Evolutionary conservation across 1,139 yeast species (phyloP), one percentile per base, ranked within the genome.

Genomic region (Diutina catenulata): DNA sequence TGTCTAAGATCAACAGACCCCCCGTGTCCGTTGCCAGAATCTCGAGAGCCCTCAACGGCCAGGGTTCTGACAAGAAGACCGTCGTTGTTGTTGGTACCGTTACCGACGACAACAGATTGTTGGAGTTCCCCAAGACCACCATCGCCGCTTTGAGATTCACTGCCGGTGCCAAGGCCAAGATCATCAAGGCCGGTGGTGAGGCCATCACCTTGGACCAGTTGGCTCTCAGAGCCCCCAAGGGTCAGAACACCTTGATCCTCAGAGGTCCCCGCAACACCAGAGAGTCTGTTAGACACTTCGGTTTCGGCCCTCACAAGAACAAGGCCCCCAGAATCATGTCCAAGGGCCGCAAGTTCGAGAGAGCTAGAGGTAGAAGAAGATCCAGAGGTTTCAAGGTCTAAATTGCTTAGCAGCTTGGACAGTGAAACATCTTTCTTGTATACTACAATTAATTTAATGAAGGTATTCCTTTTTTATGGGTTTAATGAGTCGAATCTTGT

Each of bases 361-460:
- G 93, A 73, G 98, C 96, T 61, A 91, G 98, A 84, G 98, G 98
- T 80, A 93, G 84, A 72, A 81, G 99, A 78, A 81, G 76, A 70
- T 88, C 97, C 54, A 86, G 94, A 80, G 98, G 95, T 77, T 91
- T 91, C 98, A 91, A 91, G 84, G 99, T 93, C 73, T 91, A 91
- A 86, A 21, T 25, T 10, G 27, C 20, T 31, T 6, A 5, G 14
- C 13, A 20, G 18, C 15, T 19, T 29, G 7, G 13, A 29, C n/a
- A n/a, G n/a, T n/a, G n/a, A n/a, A n/a, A n/a, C n/a, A n/a, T n/a
- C n/a, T n/a, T n/a, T 29, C 35, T 20, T 31, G 25, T 31, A 26
- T 31, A 31, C n/a, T 31, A 31, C n/a, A 21, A 31, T 15, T 16
- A 29, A 19, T 21, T 31, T 31, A 31, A 31, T 31, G 35, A 31